These are phyloP conservation scores for Pyrrhoderma noxium DNA, from an alignment of 1,284 basidiomycete species.

Conservation along the genomic window DNA sequence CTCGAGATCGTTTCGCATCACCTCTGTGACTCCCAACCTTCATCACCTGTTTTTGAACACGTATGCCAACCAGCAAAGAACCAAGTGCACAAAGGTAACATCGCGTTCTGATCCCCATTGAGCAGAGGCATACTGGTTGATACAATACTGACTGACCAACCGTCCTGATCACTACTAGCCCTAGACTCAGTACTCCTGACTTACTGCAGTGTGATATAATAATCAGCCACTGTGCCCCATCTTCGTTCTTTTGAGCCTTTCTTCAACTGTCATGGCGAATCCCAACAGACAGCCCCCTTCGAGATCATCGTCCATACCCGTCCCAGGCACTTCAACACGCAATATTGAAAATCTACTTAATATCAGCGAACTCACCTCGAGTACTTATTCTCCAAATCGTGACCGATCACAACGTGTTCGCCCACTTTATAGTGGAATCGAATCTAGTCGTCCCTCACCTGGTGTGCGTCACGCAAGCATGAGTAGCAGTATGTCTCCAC, in stretches of 20 bases:
- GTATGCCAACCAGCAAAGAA: too few species aligned
- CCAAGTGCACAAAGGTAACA: too few species aligned
- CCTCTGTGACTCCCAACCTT: too few species aligned
- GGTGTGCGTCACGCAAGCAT: slow-evolving; percentile 8
- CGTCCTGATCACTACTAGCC: background rate
- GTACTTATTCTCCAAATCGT: background rate
- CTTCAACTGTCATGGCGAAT: slow-evolving; percentile 11
- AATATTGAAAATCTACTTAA: slow-evolving; percentile 18
- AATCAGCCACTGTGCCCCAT: background rate
- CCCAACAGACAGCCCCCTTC: slow-evolving; percentile 12
- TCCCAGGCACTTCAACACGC: slow-evolving; percentile 12
- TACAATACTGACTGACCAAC: background rate
- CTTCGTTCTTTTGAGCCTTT: background rate
- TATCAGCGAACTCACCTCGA: slow-evolving; percentile 10
- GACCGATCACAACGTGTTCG: slow-evolving; percentile 8
- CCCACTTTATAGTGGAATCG: slow-evolving; percentile 12
- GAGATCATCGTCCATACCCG: slow-evolving; percentile 17
- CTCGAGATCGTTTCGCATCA: too few species aligned
- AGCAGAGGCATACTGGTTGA: background rate
- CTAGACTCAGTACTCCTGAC: background rate
- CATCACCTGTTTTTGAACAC: too few species aligned
- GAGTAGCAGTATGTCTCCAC: slow-evolving; percentile 1
- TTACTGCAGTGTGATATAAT: background rate
- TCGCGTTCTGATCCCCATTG: too few species aligned
- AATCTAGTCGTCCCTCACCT: slow-evolving; percentile 4